phyloP scores from a whole-genome alignment of 2,329 filamentous ascomycete genomes.

The Aspergillus fijiensis region DNA sequence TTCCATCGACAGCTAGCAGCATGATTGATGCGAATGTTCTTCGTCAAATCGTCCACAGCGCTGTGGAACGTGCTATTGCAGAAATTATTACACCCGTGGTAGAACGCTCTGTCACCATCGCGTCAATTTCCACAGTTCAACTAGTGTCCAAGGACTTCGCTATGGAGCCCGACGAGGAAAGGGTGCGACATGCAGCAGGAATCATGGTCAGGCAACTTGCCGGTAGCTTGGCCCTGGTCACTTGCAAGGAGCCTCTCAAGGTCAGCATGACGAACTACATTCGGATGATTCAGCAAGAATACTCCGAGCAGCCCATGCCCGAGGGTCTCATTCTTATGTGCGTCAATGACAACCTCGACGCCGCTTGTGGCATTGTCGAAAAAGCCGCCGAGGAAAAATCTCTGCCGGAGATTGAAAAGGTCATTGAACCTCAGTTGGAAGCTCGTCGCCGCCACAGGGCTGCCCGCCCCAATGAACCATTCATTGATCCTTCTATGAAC shows the following conservation, averaged over 20 bases:
- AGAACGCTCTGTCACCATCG: constrained; percentile 95
- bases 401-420: constrained; percentile 89
- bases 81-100: constrained; percentile 98
- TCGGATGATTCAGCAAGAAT: constrained; percentile 70
- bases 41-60: constrained; percentile 74
- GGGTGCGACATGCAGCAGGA: constrained; percentile 79
- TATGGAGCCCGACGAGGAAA: constrained; percentile 85
- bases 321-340: constrained; percentile 98
- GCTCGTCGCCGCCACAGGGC: constrained; percentile 72
- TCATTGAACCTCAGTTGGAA: constrained; percentile 79
- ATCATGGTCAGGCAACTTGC: constrained; percentile 95
- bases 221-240: constrained; percentile 92
- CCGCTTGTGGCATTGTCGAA: constrained; percentile 90
- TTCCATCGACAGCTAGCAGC: constrained; percentile 75
- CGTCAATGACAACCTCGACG: constrained; percentile 94
- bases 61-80: constrained; percentile 84
- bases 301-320: constrained; percentile 70
- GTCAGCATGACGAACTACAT: constrained; percentile 98
- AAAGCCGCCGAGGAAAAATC: constrained; percentile 93
- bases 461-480: constrained; percentile 76
- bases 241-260: constrained; percentile 92
- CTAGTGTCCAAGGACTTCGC: constrained; percentile 96
- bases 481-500: constrained; percentile 76
- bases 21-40: constrained; percentile 69
- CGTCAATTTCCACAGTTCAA: constrained; percentile 92